Conservation (phyloP, 2,329 filamentous ascomycete genomes). For the Fonsecaea multimorphosa region DNA sequence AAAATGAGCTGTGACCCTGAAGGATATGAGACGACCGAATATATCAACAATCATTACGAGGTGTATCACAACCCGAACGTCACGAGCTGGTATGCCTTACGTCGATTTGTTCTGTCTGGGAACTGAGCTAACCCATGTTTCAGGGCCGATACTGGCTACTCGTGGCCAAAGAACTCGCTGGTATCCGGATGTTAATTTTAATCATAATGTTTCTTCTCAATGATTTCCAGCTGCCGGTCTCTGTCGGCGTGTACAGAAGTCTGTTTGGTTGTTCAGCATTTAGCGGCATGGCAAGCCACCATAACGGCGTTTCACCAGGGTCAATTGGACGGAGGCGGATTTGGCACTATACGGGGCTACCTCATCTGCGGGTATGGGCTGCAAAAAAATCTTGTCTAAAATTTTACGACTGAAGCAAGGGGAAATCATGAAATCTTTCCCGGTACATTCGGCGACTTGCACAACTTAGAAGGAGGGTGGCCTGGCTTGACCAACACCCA, state of each 20-base stretch:
- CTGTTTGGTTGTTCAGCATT: constrained; percentile 30
- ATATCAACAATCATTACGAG: constrained; percentile 67
- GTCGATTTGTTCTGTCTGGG: neutral
- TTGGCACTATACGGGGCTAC: constrained; percentile 25
- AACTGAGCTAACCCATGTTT: constrained; percentile 30
- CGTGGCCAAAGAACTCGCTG: constrained; percentile 67
- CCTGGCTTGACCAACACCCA: constrained; percentile 4
- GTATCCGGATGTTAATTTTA: constrained; percentile 61
- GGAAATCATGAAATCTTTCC: constrained; percentile 33
- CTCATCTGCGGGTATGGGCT: constrained; percentile 19
- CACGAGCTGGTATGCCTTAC: constrained; percentile 64
- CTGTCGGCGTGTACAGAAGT: constrained; percentile 33
- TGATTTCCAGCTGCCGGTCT: constrained; percentile 30
- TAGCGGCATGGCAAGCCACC: constrained; percentile 36
- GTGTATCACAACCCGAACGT: constrained; percentile 69
- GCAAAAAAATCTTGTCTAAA: constrained; percentile 32
- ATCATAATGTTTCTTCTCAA: constrained; percentile 35
- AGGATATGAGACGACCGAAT: constrained; percentile 70
- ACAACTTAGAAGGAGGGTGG: constrained; percentile 25
- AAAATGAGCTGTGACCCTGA: constrained; percentile 71
- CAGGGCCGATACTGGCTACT: constrained; percentile 58
- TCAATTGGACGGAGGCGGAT: constrained; percentile 22
- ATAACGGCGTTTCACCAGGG: constrained; percentile 30
- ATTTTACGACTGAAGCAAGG: constrained; percentile 33
- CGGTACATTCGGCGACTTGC: constrained; percentile 24